Percentiles rank a stretch among this genome's conserved stretches.
phyloP scores from a whole-genome alignment of 345 rosid species.

The Boechera divaricarpa region DNA sequence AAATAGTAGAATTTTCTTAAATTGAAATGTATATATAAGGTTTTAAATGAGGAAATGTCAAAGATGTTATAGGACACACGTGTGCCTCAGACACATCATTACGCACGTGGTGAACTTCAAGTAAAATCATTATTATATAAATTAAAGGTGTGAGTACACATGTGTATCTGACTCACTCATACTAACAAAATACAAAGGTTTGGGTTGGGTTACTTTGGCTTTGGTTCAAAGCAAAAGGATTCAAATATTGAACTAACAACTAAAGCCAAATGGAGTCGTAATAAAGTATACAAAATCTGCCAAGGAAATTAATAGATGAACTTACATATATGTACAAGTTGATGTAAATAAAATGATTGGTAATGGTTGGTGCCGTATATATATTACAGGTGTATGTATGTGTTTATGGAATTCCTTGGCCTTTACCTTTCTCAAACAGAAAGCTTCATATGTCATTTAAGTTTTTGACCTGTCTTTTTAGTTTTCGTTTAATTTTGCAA shows the following conservation, averaged over 20 bases:
- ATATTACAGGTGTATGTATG: background rate
- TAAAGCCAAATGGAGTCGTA: slow-evolving; percentile 33
- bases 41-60: too few species aligned
- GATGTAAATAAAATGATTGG: slow-evolving; percentile 15
- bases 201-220: slow-evolving; percentile 41
- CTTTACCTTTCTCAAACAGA: slow-evolving; percentile 40
- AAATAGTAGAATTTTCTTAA: too few species aligned
- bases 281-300: slow-evolving; percentile 31
- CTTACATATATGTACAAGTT: background rate
- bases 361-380: slow-evolving; percentile 31
- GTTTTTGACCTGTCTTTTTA: slow-evolving; percentile 21
- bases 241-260: slow-evolving; percentile 38
- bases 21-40: too few species aligned
- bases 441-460: slow-evolving; percentile 31
- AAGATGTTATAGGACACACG: too few species aligned
- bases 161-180: background rate
- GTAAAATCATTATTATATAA: too few species aligned
- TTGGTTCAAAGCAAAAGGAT: slow-evolving; percentile 43
- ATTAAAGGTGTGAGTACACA: too few species aligned
- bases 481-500: slow-evolving; percentile 3
- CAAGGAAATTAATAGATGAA: background rate
- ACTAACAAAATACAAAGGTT: slow-evolving; percentile 20
- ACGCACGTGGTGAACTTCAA: too few species aligned
- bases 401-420: slow-evolving; percentile 40
- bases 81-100: too few species aligned